These are phyloP conservation scores for Vigna reflexopilosa DNA, from an alignment of 306 rosid species.

Conservation along the genomic window DNA sequence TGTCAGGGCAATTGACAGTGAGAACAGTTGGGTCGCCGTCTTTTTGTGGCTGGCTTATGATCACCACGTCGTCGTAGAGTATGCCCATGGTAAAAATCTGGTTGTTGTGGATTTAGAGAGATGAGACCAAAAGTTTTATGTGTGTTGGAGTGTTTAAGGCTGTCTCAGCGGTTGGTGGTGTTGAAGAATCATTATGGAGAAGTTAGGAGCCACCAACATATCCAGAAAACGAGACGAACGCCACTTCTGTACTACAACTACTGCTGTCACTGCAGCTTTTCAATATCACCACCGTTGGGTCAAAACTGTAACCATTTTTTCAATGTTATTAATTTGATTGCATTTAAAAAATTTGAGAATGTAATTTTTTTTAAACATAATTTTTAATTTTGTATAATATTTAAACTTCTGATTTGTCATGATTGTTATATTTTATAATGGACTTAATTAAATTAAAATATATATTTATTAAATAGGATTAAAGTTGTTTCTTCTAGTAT, in stretches of 20 bases:
- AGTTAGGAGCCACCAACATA: not conserved
- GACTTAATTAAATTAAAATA: too few species aligned
- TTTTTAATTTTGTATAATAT: too few species aligned
- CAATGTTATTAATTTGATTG: too few species aligned
- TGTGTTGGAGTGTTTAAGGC: not conserved
- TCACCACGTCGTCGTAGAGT: constrained; percentile 79
- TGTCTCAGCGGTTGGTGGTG: not conserved
- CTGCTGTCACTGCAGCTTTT: too few species aligned
- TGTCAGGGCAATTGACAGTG: constrained; percentile 96
- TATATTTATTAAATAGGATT: too few species aligned
- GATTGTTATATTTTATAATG: too few species aligned
- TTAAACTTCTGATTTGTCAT: too few species aligned
- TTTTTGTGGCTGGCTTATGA: constrained; percentile 66
- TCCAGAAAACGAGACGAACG: not conserved
- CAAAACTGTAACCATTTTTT: too few species aligned
- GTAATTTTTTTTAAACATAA: too few species aligned
- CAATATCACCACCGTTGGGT: too few species aligned
- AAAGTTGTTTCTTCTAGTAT: too few species aligned
- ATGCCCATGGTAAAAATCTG: constrained; percentile 64
- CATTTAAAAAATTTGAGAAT: too few species aligned
- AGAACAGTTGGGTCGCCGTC: constrained; percentile 75
- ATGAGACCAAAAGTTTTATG: not conserved
- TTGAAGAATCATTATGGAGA: not conserved
- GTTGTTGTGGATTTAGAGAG: not conserved
- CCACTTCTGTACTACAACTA: not conserved